These are phyloP conservation scores for Allium fistulosum DNA, from an alignment of 106 monocot genomes.

Conservation along the genomic window DNA sequence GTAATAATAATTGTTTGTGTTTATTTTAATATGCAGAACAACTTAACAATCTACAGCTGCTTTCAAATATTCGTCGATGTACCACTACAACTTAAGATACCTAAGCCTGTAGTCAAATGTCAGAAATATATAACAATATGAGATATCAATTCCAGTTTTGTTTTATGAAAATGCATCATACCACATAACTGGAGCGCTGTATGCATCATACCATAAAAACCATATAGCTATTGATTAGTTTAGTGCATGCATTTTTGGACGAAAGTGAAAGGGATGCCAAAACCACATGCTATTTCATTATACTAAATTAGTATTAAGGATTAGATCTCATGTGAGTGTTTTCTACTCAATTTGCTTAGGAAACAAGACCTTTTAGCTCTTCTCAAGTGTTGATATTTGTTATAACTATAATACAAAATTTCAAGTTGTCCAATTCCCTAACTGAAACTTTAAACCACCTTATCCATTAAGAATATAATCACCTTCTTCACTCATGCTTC, in stretches of 20 bases:
- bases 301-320: not conserved
- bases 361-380: not conserved
- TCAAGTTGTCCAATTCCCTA: not conserved
- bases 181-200: not conserved
- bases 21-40: too few species aligned
- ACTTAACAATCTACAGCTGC: too few species aligned
- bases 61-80: not conserved
- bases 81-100: conserved; percentile 12
- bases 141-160: not conserved
- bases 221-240: not conserved
- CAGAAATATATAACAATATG: not conserved
- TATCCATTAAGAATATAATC: not conserved
- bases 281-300: conserved; percentile 1
- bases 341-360: not conserved
- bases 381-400: not conserved
- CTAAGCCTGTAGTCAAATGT: not conserved
- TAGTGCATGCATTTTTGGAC: conserved; percentile 1
- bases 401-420: not conserved
- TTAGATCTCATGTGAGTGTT: conserved; percentile 21
- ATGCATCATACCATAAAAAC: not conserved
- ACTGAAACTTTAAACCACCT: not conserved
- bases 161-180: not conserved
- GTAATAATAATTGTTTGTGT: too few species aligned
- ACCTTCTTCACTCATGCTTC: not conserved
- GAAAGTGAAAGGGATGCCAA: not conserved